Evolutionary conservation across 2,329 filamentous ascomycete genomes (phyloP), one percentile per base, ranked within the genome.

Genomic region (Cordyceps cicadae): DNA sequence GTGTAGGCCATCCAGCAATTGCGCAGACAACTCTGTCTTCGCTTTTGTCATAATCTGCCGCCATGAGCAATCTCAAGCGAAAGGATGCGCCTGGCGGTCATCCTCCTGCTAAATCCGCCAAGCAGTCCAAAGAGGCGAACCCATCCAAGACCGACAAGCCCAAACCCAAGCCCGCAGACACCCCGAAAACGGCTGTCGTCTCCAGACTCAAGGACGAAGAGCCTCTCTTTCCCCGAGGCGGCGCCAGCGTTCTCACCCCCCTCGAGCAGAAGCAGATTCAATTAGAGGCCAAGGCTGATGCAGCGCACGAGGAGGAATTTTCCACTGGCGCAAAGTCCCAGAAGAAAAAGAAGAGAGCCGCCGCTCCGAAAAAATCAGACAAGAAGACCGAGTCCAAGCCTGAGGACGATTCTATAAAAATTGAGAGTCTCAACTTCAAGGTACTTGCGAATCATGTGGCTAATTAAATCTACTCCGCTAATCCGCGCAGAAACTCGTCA

Each of bases 251-350:
- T 57, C 78, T 99, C 71, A 97, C 94, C 2, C 92, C 94, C 21
- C 79, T 99, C 56, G 94, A 99, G 73, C 89, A 95, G 71, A 97
- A 96, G 77, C 91, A 97, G 75, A 97, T 99, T 64, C 88, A 94
- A 69, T 87, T 95, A 62, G 89, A 97, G 74, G 94, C 94, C 51
- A 94, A 89, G 70, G 87, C 88, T 67, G 94, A 99, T 78, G 94
- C 92, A 46, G 78, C 95, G 45, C 94, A 93, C 71, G 94, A 97
- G 74, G 87, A 95, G 67, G 82, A 87, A 66, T 84, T 83, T 53
- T 76, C 78, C 55, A 79, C 81, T 61, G 75, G 76, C 49, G 70
- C 74, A 32, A 79, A 81, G 63, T 63, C 67, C 14, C 66, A 68
- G 56, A 74, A 69, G 67, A 84, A 82, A 72, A 87, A 83, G 75